phyloP scores from a whole-genome alignment of 192 early-diverging fungal genomes.

The Phlyctochytrium bullatum region DNA sequence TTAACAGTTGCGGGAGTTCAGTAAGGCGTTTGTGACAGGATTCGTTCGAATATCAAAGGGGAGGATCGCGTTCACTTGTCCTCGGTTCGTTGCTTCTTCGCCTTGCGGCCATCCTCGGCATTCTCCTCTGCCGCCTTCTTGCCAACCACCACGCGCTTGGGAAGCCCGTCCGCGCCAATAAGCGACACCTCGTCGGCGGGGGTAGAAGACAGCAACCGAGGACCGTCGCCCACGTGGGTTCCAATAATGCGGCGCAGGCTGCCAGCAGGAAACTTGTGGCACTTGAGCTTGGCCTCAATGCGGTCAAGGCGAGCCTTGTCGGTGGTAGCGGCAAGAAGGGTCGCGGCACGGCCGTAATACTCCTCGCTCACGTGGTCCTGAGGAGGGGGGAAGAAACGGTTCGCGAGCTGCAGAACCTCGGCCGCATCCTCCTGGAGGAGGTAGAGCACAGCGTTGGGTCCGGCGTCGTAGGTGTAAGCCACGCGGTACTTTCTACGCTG shows the following conservation, averaged over 20 bases:
- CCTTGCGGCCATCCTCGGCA: too few relatives aligned
- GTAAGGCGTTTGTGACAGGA: too few relatives aligned
- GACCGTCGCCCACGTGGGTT: slow-evolving; percentile 89
- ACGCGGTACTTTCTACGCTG: slow-evolving; percentile 58
- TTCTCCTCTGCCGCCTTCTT: too few relatives aligned
- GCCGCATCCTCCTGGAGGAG: slow-evolving; percentile 74
- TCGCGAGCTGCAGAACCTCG: slow-evolving; percentile 80
- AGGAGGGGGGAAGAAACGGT: slow-evolving; percentile 76
- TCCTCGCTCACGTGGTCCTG: slow-evolving; percentile 18
- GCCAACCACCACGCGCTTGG: too few relatives aligned
- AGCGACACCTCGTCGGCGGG: slow-evolving; percentile 45
- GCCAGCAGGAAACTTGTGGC: slow-evolving; percentile 52
- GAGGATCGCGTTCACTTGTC: too few relatives aligned
- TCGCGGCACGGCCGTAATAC: slow-evolving; percentile 43
- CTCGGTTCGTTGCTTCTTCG: too few relatives aligned
- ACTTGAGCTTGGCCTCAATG: slow-evolving; percentile 50
- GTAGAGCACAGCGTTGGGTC: slow-evolving; percentile 98
- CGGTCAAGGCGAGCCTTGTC: slow-evolving; percentile 9
- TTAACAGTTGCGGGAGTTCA: too few relatives aligned
- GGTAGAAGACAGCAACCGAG: slow-evolving; percentile 67
- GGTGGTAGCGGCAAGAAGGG: slow-evolving; percentile 20
- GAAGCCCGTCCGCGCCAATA: slow-evolving; percentile 55
- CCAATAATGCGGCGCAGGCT: slow-evolving; percentile 84
- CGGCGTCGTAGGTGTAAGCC: slow-evolving; percentile 99
- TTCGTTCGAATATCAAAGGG: too few relatives aligned